phyloP scores from a whole-genome alignment of 768 basidiomycete species.

The Pleurotus sapidus region DNA sequence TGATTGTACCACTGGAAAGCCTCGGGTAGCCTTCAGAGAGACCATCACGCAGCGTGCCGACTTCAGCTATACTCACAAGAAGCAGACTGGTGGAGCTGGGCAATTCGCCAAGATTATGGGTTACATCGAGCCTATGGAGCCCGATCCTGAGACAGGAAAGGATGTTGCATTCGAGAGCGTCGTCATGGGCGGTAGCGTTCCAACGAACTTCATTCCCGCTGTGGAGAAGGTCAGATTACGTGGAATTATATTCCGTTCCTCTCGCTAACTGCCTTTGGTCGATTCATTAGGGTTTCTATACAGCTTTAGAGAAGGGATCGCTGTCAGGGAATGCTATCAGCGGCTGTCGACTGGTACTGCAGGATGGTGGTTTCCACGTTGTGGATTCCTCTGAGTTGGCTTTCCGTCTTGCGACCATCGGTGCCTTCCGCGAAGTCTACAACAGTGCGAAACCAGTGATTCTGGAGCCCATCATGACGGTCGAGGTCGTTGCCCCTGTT shows the following conservation, averaged over 20 bases:
- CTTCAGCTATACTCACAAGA: slow-evolving; percentile 95
- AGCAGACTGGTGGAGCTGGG: slow-evolving; percentile 96
- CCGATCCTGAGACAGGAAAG: slow-evolving; percentile 71
- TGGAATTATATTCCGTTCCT: too few relatives aligned
- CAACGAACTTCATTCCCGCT: slow-evolving; percentile 88
- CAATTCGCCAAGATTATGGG: slow-evolving; percentile 95
- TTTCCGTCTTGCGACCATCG: slow-evolving; percentile 86
- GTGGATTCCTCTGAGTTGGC: slow-evolving; percentile 98
- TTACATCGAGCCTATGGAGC: slow-evolving; percentile 85
- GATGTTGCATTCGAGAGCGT: slow-evolving; percentile 81
- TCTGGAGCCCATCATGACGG: slow-evolving; percentile 97
- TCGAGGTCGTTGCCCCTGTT: slow-evolving; percentile 92
- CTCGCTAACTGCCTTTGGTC: too few relatives aligned
- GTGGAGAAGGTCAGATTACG: slow-evolving; percentile 72
- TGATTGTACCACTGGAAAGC: slow-evolving; percentile 90
- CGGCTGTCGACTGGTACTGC: slow-evolving; percentile 82
- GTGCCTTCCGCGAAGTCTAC: slow-evolving; percentile 92
- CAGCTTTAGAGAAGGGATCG: slow-evolving; percentile 89
- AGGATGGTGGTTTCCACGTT: slow-evolving; percentile 89
- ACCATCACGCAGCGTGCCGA: slow-evolving; percentile 80
- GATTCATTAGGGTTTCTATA: slow-evolving; percentile 77
- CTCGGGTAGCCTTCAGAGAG: slow-evolving; percentile 95
- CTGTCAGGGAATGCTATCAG: slow-evolving; percentile 86
- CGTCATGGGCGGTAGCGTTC: slow-evolving; percentile 92
- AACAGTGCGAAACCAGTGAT: slow-evolving; percentile 73